Conservation (phyloP, 2,329 filamentous ascomycete genomes). For the Colletotrichum cuscutae region DNA sequence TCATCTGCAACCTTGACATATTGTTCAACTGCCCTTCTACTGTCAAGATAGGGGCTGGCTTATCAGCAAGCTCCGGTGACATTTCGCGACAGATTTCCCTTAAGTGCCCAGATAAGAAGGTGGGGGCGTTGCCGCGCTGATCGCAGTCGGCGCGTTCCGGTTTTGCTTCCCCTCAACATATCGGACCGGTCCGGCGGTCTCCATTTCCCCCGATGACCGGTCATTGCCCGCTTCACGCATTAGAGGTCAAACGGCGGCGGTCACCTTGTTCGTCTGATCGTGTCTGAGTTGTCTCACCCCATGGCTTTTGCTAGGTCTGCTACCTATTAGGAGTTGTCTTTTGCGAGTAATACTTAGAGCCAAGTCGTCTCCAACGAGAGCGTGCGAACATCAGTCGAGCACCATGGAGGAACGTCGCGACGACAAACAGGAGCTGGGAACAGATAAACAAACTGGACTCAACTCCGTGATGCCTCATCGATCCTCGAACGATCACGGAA, state of each 20-base stretch:
- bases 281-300: not conserved
- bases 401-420: not conserved
- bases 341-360: too few relatives aligned
- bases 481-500: not conserved
- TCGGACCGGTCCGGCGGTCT: not conserved
- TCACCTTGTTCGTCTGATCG: not conserved
- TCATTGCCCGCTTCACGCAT: not conserved
- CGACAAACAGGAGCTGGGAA: not conserved
- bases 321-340: too few relatives aligned
- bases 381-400: not conserved
- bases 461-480: not conserved
- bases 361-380: not conserved
- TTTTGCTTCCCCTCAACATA: not conserved
- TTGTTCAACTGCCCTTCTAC: not conserved
- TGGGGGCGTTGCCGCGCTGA: not conserved
- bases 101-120: not conserved
- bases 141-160: not conserved
- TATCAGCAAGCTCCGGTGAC: not conserved
- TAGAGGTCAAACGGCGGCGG: not conserved
- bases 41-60: not conserved
- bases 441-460: not conserved
- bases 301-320: too few relatives aligned
- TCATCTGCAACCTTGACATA: too few relatives aligned
- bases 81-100: not conserved
- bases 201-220: not conserved